Evolutionary conservation across 768 basidiomycete genomes (phyloP), one percentile per base, ranked within the genome.

Genomic region (Cyclocybe cylindracea): DNA sequence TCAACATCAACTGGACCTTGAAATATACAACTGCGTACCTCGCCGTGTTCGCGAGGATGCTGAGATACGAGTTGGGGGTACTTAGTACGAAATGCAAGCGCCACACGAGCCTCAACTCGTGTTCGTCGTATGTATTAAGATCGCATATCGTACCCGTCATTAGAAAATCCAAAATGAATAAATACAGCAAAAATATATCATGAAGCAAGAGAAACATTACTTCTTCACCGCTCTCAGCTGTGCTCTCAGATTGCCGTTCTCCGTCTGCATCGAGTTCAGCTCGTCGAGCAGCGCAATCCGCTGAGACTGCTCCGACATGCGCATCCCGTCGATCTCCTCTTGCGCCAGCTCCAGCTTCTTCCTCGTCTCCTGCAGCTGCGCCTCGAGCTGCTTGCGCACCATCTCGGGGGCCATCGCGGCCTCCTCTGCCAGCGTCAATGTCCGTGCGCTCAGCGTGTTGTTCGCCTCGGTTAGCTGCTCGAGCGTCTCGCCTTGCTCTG

Each of bases 221-320:
- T 74, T 77, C 69, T 82, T 86, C 55, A 76, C 66, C 18, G 78
- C 78, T 46, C 90, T 78, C 58, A 94, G 60, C 67, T 93, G 91
- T 32, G 84, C 81, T 39, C 87, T 78, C 53, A 94, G 64, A 36
- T 67, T 82, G 37, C 72, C 76, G 61, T 94, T 93, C 71, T 93
- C 90, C 50, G 80, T 86, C 71, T 93, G 90, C 70, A 87, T 78
- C 46, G 79, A 76, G 65, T 91, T 94, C 60, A 96, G 77, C 72
- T 96, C 93, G 62, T 97, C 94, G 39, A 99, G 76, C 48, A 99
- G 65, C 32, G 87, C 86, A 49, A 92, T 84, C 57, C 87, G 78
- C 71, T 95, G 94, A 7, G 76, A 80, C 70, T 93, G 89, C 62
- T 94, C 91, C 11, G 84, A 82, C 57, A 71, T 76, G 38, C 76